These are phyloP conservation scores for Elsinoe ampelina DNA, from an alignment of 2,329 filamentous ascomycete species.

Conservation along the genomic window DNA sequence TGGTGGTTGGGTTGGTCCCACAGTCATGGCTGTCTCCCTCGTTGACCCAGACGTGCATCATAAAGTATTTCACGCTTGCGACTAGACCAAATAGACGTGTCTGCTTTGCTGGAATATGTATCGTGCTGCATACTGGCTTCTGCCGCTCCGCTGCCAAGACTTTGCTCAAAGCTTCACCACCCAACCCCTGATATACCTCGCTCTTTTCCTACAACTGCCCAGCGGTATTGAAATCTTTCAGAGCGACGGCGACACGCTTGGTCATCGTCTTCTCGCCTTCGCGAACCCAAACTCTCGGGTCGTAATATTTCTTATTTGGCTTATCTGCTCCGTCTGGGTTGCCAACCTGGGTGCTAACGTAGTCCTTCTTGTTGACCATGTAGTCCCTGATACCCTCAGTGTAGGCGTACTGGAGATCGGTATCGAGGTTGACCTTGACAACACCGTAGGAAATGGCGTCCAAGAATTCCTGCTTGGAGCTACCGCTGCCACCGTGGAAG, in stretches of 20 bases:
- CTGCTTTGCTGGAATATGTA: constrained; percentile 2
- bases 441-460: constrained; percentile 88
- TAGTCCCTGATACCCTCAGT: constrained; percentile 88
- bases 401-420: constrained; percentile 95
- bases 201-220: constrained; percentile 53
- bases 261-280: constrained; percentile 97
- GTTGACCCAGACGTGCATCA: no score
- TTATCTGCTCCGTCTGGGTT: constrained; percentile 95
- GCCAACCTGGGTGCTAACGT: constrained; percentile 75
- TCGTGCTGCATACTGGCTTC: background rate
- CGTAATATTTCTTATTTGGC: constrained; percentile 82
- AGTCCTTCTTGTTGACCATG: constrained; percentile 89
- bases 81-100: background rate
- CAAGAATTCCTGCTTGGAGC: constrained; percentile 78
- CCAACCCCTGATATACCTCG: background rate
- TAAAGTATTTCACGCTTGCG: no score
- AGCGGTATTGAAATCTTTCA: constrained; percentile 86
- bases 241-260: constrained; percentile 65
- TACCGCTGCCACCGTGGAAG: constrained; percentile 97
- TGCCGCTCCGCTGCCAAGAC: background rate
- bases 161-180: background rate
- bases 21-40: no score
- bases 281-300: constrained; percentile 89
- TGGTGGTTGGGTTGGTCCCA: no score
- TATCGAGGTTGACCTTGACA: constrained; percentile 99